A percentile compares a stretch with the other conserved stretches of the same genome.
These are phyloP conservation scores for Castanea mollissima DNA, from an alignment of 306 rosid genomes.

Conservation along the genomic window DNA sequence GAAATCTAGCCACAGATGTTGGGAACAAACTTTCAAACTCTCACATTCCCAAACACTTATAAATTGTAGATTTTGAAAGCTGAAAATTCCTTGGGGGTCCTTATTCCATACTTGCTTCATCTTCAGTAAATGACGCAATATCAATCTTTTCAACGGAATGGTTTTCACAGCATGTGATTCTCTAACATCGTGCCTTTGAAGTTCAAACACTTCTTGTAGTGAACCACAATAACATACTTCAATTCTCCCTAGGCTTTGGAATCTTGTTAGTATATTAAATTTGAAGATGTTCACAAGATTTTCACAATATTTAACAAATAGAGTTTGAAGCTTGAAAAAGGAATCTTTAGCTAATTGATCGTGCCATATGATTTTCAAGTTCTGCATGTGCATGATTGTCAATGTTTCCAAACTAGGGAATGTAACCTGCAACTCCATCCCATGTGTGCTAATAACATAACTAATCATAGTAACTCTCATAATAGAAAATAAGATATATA, in stretches of 20 bases:
- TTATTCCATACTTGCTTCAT: too few species aligned
- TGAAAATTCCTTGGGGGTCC: too few species aligned
- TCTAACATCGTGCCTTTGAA: neutral
- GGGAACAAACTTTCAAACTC: constrained; percentile 10
- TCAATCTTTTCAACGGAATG: neutral
- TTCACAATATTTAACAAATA: neutral
- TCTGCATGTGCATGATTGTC: neutral
- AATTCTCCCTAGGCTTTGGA: neutral
- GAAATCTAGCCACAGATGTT: too few species aligned
- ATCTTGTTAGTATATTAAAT: neutral
- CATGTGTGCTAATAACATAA: neutral
- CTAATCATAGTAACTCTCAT: too few species aligned
- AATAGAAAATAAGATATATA: too few species aligned
- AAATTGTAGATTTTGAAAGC: too few species aligned
- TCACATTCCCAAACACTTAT: neutral
- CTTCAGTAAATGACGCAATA: rapidly evolving
- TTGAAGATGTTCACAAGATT: neutral
- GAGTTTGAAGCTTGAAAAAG: neutral
- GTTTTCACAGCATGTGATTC: too few species aligned
- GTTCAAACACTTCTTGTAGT: neutral
- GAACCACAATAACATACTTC: neutral
- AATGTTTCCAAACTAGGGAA: too few species aligned
- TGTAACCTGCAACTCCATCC: too few species aligned
- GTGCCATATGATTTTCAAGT: neutral
- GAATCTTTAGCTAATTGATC: neutral